phyloP scores from a whole-genome alignment of 106 monocot genomes.

The Alisma plantagoaquatica region DNA sequence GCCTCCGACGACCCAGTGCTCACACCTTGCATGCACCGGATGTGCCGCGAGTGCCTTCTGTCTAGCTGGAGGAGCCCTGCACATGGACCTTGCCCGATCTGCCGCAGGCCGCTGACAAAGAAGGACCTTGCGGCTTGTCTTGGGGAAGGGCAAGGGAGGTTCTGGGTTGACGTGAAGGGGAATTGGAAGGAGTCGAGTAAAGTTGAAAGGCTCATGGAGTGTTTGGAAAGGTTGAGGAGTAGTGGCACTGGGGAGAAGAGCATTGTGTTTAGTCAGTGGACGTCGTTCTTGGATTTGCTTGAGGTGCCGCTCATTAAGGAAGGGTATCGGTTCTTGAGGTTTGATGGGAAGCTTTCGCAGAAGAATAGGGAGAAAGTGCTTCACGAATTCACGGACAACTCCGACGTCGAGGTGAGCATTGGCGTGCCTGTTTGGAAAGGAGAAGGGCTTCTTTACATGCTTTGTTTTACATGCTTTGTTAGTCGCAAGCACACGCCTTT shows the following conservation, averaged over 20 bases:
- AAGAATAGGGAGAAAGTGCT: conserved; percentile 62
- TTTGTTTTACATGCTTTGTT: too few species aligned
- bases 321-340: conserved; percentile 41
- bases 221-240: conserved; percentile 23
- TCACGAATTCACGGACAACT: conserved; percentile 61
- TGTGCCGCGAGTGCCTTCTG: conserved; percentile 86
- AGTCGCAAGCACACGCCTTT: too few species aligned
- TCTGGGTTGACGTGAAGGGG: conserved; percentile 42
- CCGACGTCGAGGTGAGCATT: conserved; percentile 30
- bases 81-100: conserved; percentile 68
- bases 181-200: conserved; percentile 79
- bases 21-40: conserved; percentile 69
- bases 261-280: conserved; percentile 94
- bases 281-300: conserved; percentile 70
- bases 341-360: conserved; percentile 68
- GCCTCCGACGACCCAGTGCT: conserved; percentile 80
- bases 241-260: conserved; percentile 56
- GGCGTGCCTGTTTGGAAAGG: too few species aligned
- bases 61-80: conserved; percentile 44
- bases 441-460: too few species aligned
- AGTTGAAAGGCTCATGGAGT: conserved; percentile 42
- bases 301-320: conserved; percentile 42
- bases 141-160: conserved; percentile 21
- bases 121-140: conserved; percentile 57
- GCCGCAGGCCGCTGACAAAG: conserved; percentile 32